Evolutionary conservation across 208 protist genomes (phyloP).

Genomic region (Crithidia acanthocephali): DNA sequence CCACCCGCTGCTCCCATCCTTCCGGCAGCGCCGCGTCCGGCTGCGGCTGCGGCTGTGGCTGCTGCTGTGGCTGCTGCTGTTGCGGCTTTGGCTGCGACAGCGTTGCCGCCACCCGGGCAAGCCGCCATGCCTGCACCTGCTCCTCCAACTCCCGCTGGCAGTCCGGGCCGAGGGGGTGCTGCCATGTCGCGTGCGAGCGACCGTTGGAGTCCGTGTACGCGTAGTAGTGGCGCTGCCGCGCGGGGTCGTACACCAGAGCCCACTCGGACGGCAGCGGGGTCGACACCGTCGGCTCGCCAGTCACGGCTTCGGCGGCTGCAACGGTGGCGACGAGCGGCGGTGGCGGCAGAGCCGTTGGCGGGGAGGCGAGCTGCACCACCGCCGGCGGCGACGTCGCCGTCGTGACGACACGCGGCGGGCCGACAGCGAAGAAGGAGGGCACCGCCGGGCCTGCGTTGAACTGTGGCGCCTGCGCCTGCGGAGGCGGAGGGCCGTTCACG

Average conservation of each 20-base stretch:
- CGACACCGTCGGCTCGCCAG: conserved; percentile 48
- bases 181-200: conserved; percentile 53
- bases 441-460: not conserved
- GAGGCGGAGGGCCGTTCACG: conserved; percentile 13
- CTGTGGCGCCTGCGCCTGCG: conserved; percentile 5
- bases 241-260: conserved; percentile 57
- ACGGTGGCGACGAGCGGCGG: conserved; percentile 5
- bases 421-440: conserved; percentile 23
- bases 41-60: conserved; percentile 15
- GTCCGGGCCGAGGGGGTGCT: conserved; percentile 56
- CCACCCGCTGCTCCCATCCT: conserved; percentile 48
- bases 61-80: conserved; percentile 11
- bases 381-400: conserved; percentile 28
- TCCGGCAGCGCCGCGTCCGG: conserved; percentile 25
- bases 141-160: conserved; percentile 61
- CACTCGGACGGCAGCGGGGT: conserved; percentile 64
- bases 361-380: conserved; percentile 19
- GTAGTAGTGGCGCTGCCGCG: conserved; percentile 65
- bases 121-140: conserved; percentile 26
- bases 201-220: conserved; percentile 48
- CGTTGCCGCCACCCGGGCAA: not conserved
- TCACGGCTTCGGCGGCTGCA: not conserved
- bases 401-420: conserved; percentile 15
- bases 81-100: conserved; percentile 5
- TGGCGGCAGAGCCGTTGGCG: conserved; percentile 28